Conservation (phyloP, 805 yeast genomes). For the Schizosaccharomyces lindneri region DNA sequence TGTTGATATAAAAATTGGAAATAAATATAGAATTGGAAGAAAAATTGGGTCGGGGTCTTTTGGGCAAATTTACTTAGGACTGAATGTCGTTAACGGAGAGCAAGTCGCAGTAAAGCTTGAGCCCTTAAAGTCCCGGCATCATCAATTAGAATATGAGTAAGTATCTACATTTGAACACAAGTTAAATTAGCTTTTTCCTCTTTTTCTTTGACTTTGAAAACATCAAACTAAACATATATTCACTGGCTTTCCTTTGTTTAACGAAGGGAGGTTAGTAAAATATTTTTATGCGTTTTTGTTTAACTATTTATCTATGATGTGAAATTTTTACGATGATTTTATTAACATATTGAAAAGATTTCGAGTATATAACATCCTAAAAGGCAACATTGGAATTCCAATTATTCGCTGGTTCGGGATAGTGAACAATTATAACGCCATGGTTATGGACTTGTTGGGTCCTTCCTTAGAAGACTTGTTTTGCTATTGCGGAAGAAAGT, state of each 20-base stretch:
- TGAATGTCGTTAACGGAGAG: constrained; percentile 84
- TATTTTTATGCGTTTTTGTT: neutral
- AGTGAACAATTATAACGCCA: constrained; percentile 85
- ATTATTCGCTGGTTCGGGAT: constrained; percentile 93
- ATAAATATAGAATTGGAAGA: constrained; percentile 79
- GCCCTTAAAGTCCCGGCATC: constrained; percentile 73
- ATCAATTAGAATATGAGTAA: constrained; percentile 91
- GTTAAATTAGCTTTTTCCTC: no score
- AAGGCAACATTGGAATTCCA: constrained; percentile 95
- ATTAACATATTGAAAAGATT: constrained; percentile 22
- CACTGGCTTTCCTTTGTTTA: no score
- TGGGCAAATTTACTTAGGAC: constrained; percentile 76
- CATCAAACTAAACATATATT: no score
- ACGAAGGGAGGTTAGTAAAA: no score
- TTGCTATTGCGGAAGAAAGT: constrained; percentile 84
- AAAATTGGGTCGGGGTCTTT: constrained; percentile 94
- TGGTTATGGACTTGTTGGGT: constrained; percentile 88
- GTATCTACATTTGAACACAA: neutral
- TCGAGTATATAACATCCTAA: constrained; percentile 72
- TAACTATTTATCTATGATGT: no score
- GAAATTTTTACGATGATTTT: no score
- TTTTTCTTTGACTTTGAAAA: no score
- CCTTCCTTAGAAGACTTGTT: constrained; percentile 87
- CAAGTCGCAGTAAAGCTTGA: constrained; percentile 93
- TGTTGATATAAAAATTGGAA: constrained; percentile 23